Evolutionary conservation across 1,139 yeast genomes (phyloP).

Genomic region (Magnusiomyces suaveolens): DNA sequence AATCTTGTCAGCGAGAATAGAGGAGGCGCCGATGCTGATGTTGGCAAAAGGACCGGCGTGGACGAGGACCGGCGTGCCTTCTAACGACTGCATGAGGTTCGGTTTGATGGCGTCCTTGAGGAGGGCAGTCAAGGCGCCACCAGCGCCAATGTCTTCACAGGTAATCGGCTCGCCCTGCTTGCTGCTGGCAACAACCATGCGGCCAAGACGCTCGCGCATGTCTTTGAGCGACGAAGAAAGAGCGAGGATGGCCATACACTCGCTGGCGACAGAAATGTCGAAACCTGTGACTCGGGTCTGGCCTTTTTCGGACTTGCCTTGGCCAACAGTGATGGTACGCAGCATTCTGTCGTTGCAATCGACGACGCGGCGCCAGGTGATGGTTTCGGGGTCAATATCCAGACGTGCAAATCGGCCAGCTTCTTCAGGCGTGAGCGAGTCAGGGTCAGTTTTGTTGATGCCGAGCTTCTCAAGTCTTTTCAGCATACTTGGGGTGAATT

Average conservation of each 20-base stretch:
- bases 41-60: conserved; percentile 99
- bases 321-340: conserved; percentile 85
- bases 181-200: conserved; percentile 81
- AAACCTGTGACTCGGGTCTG: conserved; percentile 83
- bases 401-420: conserved; percentile 66
- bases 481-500: conserved; percentile 68
- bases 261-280: conserved; percentile 94
- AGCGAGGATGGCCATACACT: conserved; percentile 97
- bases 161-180: conserved; percentile 81
- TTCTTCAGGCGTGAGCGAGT: conserved; percentile 75
- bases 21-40: conserved; percentile 92
- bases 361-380: conserved; percentile 94
- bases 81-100: conserved; percentile 93
- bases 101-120: conserved; percentile 97
- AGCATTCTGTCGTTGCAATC: conserved; percentile 92
- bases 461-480: conserved; percentile 74
- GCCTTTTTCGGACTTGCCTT: conserved; percentile 93
- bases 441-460: conserved; percentile 69
- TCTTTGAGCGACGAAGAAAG: conserved; percentile 71
- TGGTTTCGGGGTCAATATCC: conserved; percentile 87
- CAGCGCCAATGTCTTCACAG: conserved; percentile 93
- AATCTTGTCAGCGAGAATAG: conserved; percentile 90
- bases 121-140: conserved; percentile 93
- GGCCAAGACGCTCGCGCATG: conserved; percentile 83
- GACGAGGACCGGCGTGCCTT: conserved; percentile 95